Percentiles rank a stretch among this genome's conserved stretches.
Evolutionary conservation across 148 eudicot species (phyloP).

Genomic region (Arctostaphylos glauca): DNA sequence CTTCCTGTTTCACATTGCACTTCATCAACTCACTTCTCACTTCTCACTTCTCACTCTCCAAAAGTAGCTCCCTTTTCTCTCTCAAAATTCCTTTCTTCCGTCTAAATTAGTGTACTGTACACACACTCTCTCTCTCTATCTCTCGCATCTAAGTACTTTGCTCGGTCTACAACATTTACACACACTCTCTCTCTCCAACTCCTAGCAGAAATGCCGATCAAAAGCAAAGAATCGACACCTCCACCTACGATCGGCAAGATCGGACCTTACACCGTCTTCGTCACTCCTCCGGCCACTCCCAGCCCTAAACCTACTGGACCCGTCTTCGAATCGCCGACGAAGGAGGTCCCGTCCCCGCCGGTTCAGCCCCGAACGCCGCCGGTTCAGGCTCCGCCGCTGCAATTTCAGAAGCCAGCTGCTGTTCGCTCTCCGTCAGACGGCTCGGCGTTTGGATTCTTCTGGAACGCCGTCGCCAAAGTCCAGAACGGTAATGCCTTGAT

Average conservation of each 20-base stretch:
- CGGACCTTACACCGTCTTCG: conserved; percentile 93
- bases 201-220: conserved; percentile 30
- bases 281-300: conserved; percentile 71
- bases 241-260: conserved; percentile 86
- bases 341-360: conserved; percentile 23
- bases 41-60: not conserved
- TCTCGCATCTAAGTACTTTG: not conserved
- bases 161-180: too few relatives aligned
- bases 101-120: not conserved
- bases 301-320: conserved; percentile 3
- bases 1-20: not conserved
- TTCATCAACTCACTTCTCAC: not conserved
- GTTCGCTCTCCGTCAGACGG: conserved; percentile 20
- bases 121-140: not conserved
- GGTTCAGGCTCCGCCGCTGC: conserved; percentile 57
- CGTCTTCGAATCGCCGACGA: conserved; percentile 14
- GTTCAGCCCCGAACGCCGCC: conserved; percentile 17
- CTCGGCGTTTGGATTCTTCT: conserved; percentile 50
- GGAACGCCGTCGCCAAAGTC: conserved; percentile 59
- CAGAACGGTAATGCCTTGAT: conserved; percentile 53
- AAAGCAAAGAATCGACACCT: conserved; percentile 43
- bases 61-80: conserved; percentile 9
- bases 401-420: conserved; percentile 31
- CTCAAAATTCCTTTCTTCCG: not conserved
- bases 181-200: not conserved